A percentile compares a stretch with the other conserved stretches of the same genome.
Evolutionary conservation across 768 basidiomycete species (phyloP).

Genomic region (Suillus subluteus): DNA sequence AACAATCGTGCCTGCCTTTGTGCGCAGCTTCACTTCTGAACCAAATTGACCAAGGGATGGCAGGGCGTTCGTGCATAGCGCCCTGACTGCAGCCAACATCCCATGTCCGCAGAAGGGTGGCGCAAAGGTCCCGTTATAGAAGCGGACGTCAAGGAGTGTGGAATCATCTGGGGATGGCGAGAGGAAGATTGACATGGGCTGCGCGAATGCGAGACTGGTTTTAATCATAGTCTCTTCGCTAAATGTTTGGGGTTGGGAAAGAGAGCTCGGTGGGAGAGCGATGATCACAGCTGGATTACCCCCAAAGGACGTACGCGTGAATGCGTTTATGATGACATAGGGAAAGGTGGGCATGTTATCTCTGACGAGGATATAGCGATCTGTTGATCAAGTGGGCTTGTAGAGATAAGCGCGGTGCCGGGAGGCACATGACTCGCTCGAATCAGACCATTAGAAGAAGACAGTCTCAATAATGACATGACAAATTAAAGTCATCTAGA

Average conservation of each 20-base stretch:
- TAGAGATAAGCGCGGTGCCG: not conserved
- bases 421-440: not conserved
- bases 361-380: not conserved
- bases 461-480: not conserved
- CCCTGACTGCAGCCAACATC: slow-evolving; percentile 46
- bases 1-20: slow-evolving; percentile 34
- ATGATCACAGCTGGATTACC: slow-evolving; percentile 52
- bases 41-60: slow-evolving; percentile 25
- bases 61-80: slow-evolving; percentile 30
- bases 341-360: slow-evolving; percentile 13
- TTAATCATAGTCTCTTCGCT: slow-evolving; percentile 18
- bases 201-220: slow-evolving; percentile 48
- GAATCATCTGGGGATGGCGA: slow-evolving; percentile 25
- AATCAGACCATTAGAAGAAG: not conserved
- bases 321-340: slow-evolving; percentile 47
- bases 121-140: slow-evolving; percentile 37
- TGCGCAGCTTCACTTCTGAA: slow-evolving; percentile 34
- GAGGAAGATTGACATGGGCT: slow-evolving; percentile 46
- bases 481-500: not conserved
- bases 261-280: slow-evolving; percentile 25
- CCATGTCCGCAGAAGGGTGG: slow-evolving; percentile 48
- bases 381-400: not conserved
- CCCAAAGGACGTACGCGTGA: slow-evolving; percentile 42
- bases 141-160: slow-evolving; percentile 43
- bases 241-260: slow-evolving; percentile 6